Evolutionary conservation across 495 filamentous ascomycete species (phyloP).

Genomic region (Talaromyces liani): DNA sequence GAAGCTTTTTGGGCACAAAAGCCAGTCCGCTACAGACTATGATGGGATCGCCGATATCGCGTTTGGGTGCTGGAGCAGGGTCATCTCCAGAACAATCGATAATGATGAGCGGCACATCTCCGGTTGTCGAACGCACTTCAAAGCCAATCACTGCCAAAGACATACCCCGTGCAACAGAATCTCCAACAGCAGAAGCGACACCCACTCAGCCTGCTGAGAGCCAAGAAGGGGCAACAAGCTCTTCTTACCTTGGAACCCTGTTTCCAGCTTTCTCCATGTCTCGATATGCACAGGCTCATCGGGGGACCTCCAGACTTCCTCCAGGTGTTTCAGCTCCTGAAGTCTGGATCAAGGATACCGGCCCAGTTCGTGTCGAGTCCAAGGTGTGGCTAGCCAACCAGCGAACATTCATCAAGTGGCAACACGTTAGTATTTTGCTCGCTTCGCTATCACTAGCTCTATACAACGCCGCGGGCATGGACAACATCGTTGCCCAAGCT

Average conservation of each 20-base stretch:
- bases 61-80: constrained; percentile 1
- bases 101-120: background rate
- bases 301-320: constrained; percentile 47
- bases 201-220: constrained; percentile 11
- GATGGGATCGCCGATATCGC: constrained; percentile 51
- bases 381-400: constrained; percentile 99
- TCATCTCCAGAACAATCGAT: background rate
- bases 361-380: constrained; percentile 82
- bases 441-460: constrained; percentile 74
- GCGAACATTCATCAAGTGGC: constrained; percentile 96
- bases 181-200: constrained; percentile 13
- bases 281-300: constrained; percentile 55
- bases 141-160: background rate
- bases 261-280: constrained; percentile 70
- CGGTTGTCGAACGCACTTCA: background rate
- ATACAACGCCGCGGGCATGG: constrained; percentile 74
- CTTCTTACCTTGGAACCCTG: constrained; percentile 44
- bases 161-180: background rate
- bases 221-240: constrained; percentile 14
- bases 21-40: constrained; percentile 32
- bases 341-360: constrained; percentile 85
- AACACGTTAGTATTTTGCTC: constrained; percentile 82
- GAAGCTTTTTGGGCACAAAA: constrained; percentile 62
- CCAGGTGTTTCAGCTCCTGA: constrained; percentile 79
- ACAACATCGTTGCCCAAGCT: constrained; percentile 61